Conservation (phyloP, 2,329 filamentous ascomycete genomes). For the Botrytis fabae region DNA sequence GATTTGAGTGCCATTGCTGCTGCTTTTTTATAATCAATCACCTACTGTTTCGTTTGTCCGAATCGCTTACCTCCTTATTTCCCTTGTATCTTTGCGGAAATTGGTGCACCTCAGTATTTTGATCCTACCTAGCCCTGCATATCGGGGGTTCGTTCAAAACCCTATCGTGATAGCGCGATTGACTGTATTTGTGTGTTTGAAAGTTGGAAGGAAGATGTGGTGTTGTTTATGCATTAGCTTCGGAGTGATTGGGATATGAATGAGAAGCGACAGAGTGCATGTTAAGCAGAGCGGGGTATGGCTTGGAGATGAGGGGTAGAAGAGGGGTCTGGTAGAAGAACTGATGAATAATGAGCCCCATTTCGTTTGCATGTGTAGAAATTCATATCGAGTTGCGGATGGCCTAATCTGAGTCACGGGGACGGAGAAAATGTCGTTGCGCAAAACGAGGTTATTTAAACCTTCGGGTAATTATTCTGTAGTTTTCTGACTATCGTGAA, state of each 20-base stretch:
- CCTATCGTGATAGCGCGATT: rapidly evolving
- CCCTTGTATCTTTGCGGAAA: neutral
- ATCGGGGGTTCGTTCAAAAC: neutral
- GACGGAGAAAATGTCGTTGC: neutral
- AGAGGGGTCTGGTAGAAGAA: rapidly evolving
- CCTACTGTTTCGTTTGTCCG: rapidly evolving
- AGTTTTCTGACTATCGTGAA: neutral
- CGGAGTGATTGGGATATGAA: neutral
- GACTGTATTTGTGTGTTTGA: rapidly evolving
- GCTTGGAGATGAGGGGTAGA: neutral
- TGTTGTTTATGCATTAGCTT: neutral
- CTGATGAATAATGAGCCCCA: too few species aligned
- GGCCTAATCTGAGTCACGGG: neutral
- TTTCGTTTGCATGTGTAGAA: neutral
- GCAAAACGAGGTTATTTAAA: neutral
- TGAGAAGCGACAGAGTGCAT: neutral
- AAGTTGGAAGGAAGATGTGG: neutral
- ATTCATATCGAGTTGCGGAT: neutral
- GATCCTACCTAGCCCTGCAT: neutral
- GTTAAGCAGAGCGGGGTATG: too few species aligned
- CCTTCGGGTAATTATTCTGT: too few species aligned
- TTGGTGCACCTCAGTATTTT: neutral
- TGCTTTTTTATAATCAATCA: rapidly evolving
- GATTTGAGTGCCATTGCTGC: neutral
- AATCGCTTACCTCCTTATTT: neutral